These are phyloP conservation scores for Auxenochlorella pyrenoidosa DNA, from an alignment of 139 green algal species.

Conservation along the genomic window DNA sequence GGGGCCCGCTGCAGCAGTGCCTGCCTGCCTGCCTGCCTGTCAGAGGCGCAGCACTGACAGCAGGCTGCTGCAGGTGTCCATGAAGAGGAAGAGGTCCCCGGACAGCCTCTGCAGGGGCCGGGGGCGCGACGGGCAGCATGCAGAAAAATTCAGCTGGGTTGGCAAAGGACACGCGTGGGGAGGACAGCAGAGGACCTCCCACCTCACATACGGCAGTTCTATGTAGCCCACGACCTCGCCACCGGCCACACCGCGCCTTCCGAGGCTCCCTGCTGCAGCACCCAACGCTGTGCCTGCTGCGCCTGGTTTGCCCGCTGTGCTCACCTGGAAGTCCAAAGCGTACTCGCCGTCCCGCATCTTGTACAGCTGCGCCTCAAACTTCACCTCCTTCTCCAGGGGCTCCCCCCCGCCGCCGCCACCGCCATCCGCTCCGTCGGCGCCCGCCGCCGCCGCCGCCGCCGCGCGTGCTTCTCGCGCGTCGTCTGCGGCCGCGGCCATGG, in stretches of 20 bases:
- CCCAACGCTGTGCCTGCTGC: background rate
- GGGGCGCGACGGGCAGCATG: background rate
- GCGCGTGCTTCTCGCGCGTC: background rate
- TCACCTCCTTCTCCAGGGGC: constrained; percentile 57
- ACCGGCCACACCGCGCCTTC: too few relatives aligned
- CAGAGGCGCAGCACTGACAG: constrained; percentile 55
- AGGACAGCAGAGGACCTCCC: too few relatives aligned
- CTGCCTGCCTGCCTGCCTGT: background rate
- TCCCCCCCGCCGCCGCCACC: background rate
- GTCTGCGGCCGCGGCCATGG: background rate
- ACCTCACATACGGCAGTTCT: too few relatives aligned
- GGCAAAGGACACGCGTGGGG: too few relatives aligned
- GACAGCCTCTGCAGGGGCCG: constrained; percentile 66
- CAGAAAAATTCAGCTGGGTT: too few relatives aligned
- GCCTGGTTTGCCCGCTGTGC: background rate
- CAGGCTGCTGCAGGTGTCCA: constrained; percentile 82
- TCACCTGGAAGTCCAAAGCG: constrained; percentile 90
- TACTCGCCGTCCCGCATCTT: constrained; percentile 95
- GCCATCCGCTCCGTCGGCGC: background rate
- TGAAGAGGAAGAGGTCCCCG: constrained; percentile 86
- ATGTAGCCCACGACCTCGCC: too few relatives aligned
- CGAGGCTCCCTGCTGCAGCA: too few relatives aligned
- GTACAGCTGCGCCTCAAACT: constrained; percentile 98
- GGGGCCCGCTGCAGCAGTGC: background rate
- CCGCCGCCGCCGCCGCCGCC: background rate